Evolutionary conservation across 2,329 filamentous ascomycete species (phyloP).

Genomic region (Pestalotiopsis sp.): DNA sequence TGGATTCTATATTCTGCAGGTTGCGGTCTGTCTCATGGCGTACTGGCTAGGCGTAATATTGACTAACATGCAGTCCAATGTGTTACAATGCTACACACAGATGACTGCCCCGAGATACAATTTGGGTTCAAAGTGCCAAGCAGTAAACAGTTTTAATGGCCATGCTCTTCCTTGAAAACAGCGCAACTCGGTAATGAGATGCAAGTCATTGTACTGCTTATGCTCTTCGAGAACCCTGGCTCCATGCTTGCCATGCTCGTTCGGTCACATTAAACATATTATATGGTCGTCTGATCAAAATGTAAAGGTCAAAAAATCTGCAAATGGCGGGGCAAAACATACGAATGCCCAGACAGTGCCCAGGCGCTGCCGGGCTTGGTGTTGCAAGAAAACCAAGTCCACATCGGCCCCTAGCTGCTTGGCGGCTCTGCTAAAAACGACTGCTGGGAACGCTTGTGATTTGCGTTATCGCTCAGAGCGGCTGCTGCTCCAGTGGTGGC

Average conservation of each 20-base stretch:
- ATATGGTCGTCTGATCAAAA: not conserved
- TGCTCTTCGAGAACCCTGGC: too few species aligned
- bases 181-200: too few species aligned
- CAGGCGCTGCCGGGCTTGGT: not conserved
- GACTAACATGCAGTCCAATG: not conserved
- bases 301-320: not conserved
- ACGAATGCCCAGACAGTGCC: not conserved
- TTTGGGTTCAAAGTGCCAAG: too few species aligned
- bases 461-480: not conserved
- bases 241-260: too few species aligned
- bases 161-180: too few species aligned
- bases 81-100: not conserved
- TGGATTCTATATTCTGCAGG: too few species aligned
- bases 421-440: not conserved
- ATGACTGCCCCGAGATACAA: not conserved
- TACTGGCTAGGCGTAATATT: not conserved
- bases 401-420: not conserved
- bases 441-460: not conserved
- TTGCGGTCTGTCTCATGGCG: too few species aligned
- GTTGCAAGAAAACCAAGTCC: constrained; percentile 4
- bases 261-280: not conserved
- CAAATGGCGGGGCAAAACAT: not conserved
- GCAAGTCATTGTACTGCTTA: too few species aligned
- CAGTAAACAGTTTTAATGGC: too few species aligned
- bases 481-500: not conserved